These are phyloP conservation scores for Aspergillus oerlinghausenensis DNA, from an alignment of 2,329 filamentous ascomycete species.

Conservation along the genomic window DNA sequence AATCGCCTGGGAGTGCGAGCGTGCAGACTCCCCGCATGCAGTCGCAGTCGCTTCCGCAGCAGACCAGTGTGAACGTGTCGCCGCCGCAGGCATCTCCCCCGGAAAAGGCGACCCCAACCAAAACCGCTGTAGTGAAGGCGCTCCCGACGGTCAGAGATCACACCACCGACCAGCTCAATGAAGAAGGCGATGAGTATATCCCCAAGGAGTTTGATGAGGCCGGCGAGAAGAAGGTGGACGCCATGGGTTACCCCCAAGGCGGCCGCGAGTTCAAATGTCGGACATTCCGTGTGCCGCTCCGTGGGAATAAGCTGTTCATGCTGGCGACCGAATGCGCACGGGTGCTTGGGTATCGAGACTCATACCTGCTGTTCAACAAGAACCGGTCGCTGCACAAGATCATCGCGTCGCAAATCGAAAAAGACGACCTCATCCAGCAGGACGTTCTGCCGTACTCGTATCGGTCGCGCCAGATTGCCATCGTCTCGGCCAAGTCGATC, in stretches of 20 bases:
- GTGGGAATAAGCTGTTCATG: conserved; percentile 96
- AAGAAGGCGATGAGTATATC: conserved; percentile 88
- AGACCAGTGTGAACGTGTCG: conserved; percentile 37
- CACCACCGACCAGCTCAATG: conserved; percentile 88
- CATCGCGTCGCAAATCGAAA: conserved; percentile 91
- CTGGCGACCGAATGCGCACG: conserved; percentile 94
- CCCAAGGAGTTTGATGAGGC: conserved; percentile 88
- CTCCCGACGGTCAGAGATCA: conserved; percentile 94
- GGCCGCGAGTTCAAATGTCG: conserved; percentile 85
- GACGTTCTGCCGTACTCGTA: conserved; percentile 97
- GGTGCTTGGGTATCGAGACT: conserved; percentile 89
- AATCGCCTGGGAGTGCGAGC: conserved; percentile 26
- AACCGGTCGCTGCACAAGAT: conserved; percentile 96
- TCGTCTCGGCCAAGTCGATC: conserved; percentile 96
- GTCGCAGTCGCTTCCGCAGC: conserved; percentile 31
- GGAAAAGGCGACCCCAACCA: conserved; percentile 66
- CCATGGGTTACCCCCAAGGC: conserved; percentile 75
- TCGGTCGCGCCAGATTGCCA: conserved; percentile 95
- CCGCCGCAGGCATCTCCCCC: conserved; percentile 61
- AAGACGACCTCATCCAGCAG: conserved; percentile 91
- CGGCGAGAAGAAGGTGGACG: conserved; percentile 88
- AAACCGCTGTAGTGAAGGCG: conserved; percentile 84
- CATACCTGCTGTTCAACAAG: conserved; percentile 98
- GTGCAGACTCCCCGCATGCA: conserved; percentile 40
- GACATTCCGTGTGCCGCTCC: conserved; percentile 86